A percentile compares a stretch with the other conserved stretches of the same genome.
Conservation (phyloP, 2,329 filamentous ascomycete species). For the Verticillium nonalfalfae region DNA sequence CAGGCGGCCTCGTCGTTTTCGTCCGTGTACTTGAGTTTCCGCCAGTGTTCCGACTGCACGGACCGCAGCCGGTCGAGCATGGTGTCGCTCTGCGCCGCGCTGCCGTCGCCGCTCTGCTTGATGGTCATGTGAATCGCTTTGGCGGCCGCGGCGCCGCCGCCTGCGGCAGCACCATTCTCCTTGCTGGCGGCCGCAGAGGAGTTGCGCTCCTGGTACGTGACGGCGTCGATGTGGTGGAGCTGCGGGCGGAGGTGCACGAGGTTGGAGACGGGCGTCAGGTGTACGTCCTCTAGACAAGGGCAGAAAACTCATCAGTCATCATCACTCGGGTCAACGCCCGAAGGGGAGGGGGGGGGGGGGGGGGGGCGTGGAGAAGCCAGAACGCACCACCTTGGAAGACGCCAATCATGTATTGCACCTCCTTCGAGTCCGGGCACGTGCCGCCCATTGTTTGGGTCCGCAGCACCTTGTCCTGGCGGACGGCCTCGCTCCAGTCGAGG, state of each 20-base stretch:
- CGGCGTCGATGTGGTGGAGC: conserved; percentile 86
- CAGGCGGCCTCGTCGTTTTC: conserved; percentile 73
- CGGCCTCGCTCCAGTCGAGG: conserved; percentile 60
- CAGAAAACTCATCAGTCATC: background rate
- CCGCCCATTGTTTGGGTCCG: conserved; percentile 81
- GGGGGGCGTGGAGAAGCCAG: background rate
- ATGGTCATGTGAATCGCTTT: conserved; percentile 83
- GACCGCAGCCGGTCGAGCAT: conserved; percentile 69
- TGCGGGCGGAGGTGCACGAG: conserved; percentile 87
- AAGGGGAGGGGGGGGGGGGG: background rate
- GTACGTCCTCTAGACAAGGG: conserved; percentile 60
- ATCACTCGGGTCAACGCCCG: background rate
- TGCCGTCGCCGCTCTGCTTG: conserved; percentile 67
- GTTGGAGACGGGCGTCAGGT: conserved; percentile 77
- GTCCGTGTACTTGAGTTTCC: conserved; percentile 70
- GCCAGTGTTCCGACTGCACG: conserved; percentile 81
- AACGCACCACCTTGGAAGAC: conserved; percentile 75
- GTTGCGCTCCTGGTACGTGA: conserved; percentile 62
- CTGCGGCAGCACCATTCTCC: conserved; percentile 22
- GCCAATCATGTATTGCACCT: conserved; percentile 84
- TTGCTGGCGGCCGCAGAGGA: conserved; percentile 30
- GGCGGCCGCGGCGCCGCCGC: conserved; percentile 34
- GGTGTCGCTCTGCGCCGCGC: conserved; percentile 59
- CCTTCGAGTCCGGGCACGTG: conserved; percentile 62
- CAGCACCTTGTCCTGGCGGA: conserved; percentile 65